A percentile compares a stretch with the other conserved stretches of the same genome.
Conservation (phyloP, 1,139 yeast genomes). For the Yamadazyma mexicana region DNA sequence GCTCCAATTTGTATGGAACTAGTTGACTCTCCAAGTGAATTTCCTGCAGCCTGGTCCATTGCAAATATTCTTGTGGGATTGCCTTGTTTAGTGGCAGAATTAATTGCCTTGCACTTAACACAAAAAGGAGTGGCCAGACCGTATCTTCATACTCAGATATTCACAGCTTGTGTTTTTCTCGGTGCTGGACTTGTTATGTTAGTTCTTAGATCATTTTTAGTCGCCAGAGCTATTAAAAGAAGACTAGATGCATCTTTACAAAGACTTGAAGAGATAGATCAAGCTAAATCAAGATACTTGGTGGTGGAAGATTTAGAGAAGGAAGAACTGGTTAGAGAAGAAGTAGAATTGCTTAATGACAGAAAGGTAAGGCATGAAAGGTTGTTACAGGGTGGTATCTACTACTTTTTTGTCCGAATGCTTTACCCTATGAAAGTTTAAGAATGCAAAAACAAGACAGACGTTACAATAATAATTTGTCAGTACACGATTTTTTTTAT, state of each 20-base stretch:
- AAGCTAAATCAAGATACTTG: constrained; percentile 14
- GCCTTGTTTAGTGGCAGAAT: constrained; percentile 48
- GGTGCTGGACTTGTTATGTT: constrained; percentile 28
- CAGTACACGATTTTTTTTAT: too few relatives aligned
- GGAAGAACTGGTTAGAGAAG: constrained; percentile 9
- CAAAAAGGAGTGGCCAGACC: constrained; percentile 36
- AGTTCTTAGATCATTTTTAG: constrained; percentile 32
- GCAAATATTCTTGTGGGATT: constrained; percentile 50
- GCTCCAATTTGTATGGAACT: constrained; percentile 62
- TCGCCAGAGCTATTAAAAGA: constrained; percentile 18
- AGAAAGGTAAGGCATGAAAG: constrained; percentile 22
- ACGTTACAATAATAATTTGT: neutral
- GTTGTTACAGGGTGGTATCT: constrained; percentile 14
- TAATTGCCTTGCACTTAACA: constrained; percentile 48
- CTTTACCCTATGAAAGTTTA: constrained; percentile 27
- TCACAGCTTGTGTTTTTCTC: constrained; percentile 53
- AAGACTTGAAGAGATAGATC: constrained; percentile 7
- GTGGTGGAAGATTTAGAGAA: constrained; percentile 13
- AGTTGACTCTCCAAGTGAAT: constrained; percentile 41
- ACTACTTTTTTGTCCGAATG: constrained; percentile 18
- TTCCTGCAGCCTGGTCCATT: constrained; percentile 63
- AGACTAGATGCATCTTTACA: constrained; percentile 11
- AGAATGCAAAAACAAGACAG: neutral
- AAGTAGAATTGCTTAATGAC: constrained; percentile 17
- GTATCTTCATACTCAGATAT: constrained; percentile 58